phyloP scores from a whole-genome alignment of 2,329 filamentous ascomycete species.

The Paecilomyces dactylethromorphus region DNA sequence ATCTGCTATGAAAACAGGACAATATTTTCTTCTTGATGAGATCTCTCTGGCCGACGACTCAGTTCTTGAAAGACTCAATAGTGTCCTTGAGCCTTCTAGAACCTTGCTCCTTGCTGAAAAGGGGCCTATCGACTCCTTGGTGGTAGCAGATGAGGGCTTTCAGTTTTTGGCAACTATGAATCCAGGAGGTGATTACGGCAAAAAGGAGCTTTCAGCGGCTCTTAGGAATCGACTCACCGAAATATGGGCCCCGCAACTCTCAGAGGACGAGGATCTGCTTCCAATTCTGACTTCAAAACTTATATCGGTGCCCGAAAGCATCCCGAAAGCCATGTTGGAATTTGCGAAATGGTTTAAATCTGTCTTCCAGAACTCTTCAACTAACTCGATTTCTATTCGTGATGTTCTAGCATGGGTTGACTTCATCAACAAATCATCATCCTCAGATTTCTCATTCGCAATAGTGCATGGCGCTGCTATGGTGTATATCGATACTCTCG shows the following conservation, averaged over 20 bases:
- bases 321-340: conserved; percentile 65
- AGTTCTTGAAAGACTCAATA: conserved; percentile 91
- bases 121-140: conserved; percentile 72
- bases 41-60: conserved; percentile 98
- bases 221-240: conserved; percentile 95
- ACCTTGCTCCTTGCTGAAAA: conserved; percentile 90
- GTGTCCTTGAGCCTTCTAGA: conserved; percentile 82
- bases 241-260: conserved; percentile 91
- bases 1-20: conserved; percentile 82
- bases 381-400: conserved; percentile 78
- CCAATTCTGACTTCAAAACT: conserved; percentile 82
- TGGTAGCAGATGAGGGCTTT: conserved; percentile 71
- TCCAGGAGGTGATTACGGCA: conserved; percentile 95
- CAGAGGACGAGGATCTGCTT: conserved; percentile 75
- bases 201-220: conserved; percentile 92
- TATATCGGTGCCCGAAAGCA: conserved; percentile 44
- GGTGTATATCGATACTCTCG: conserved; percentile 91
- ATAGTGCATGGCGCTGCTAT: conserved; percentile 84
- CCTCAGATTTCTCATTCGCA: conserved; percentile 42
- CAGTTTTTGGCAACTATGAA: conserved; percentile 99
- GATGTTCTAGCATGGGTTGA: conserved; percentile 90
- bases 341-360: conserved; percentile 93
- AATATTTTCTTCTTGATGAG: conserved; percentile 92
- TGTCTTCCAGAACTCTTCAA: conserved; percentile 66
- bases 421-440: conserved; percentile 69